These are phyloP conservation scores for Colletotrichum australisinense DNA, from an alignment of 2,329 filamentous ascomycete species.

Conservation along the genomic window DNA sequence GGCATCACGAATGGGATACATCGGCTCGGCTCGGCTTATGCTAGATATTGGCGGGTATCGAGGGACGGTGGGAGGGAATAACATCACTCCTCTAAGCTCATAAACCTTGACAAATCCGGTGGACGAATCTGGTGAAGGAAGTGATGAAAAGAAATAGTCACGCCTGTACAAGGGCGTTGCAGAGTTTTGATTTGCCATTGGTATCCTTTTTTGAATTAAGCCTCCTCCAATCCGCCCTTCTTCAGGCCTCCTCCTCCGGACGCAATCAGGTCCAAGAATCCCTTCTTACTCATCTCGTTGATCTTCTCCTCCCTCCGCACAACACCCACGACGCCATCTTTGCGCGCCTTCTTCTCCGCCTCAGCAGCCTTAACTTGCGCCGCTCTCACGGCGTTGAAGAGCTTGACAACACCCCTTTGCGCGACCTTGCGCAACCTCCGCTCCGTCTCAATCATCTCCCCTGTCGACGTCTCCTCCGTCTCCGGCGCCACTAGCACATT, in stretches of 20 bases:
- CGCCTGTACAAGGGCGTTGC: no score
- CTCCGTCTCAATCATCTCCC: slow-evolving; percentile 76
- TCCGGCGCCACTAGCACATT: slow-evolving; percentile 79
- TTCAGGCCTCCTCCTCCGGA: slow-evolving; percentile 70
- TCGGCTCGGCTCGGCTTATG: slow-evolving; percentile 29
- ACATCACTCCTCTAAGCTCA: slow-evolving; percentile 39
- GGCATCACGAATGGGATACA: slow-evolving; percentile 25
- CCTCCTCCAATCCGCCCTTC: slow-evolving; percentile 69
- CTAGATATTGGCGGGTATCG: slow-evolving; percentile 37
- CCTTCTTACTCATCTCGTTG: slow-evolving; percentile 96
- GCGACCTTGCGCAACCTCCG: slow-evolving; percentile 86
- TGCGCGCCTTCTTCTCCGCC: slow-evolving; percentile 76
- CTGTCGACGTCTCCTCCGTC: slow-evolving; percentile 56
- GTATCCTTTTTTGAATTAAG: slow-evolving; percentile 46
- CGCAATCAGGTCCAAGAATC: slow-evolving; percentile 91
- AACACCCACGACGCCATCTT: slow-evolving; percentile 82
- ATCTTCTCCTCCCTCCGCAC: slow-evolving; percentile 86
- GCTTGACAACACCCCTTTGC: slow-evolving; percentile 91
- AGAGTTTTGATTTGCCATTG: background rate
- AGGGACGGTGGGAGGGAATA: slow-evolving; percentile 38
- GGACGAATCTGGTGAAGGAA: background rate
- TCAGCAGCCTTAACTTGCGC: slow-evolving; percentile 91
- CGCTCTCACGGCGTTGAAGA: slow-evolving; percentile 95
- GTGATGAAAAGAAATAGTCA: background rate
- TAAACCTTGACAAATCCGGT: background rate